Conservation (phyloP, 2,329 filamentous ascomycete genomes). For the Seiridium unicorne region DNA sequence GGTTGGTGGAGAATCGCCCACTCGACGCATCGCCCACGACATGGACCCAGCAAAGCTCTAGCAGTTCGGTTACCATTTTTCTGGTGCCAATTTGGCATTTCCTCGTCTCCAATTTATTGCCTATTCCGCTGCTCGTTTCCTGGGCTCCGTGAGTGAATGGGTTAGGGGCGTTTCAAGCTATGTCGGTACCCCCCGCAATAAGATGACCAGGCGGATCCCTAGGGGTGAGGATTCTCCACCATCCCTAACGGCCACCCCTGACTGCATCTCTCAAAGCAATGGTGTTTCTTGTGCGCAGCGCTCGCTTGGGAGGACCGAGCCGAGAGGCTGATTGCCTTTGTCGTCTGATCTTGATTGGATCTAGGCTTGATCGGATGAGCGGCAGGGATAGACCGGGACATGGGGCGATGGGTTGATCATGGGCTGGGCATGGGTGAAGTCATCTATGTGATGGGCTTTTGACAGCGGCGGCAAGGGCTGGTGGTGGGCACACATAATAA, state of each 20-base stretch:
- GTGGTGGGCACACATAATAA: background rate
- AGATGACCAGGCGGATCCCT: background rate
- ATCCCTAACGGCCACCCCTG: background rate
- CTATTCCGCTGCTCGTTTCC: background rate
- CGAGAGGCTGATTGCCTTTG: background rate
- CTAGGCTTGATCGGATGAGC: conserved; percentile 3
- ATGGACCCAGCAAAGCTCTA: background rate
- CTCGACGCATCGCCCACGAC: background rate
- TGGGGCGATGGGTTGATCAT: background rate
- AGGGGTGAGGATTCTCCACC: background rate
- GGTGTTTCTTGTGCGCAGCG: background rate
- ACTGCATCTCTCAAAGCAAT: background rate
- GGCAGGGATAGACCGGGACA: background rate
- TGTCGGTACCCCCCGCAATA: background rate
- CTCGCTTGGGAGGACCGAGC: conserved; percentile 2
- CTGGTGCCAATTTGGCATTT: background rate
- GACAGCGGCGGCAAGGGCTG: background rate
- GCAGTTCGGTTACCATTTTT: background rate
- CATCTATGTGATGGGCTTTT: background rate
- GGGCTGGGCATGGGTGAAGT: background rate
- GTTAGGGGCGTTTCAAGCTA: conserved; percentile 1
- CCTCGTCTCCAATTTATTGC: background rate
- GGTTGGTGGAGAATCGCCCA: conserved; percentile 6
- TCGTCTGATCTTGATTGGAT: conserved; percentile 6
- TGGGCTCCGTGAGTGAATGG: background rate